A percentile compares a stretch with the other conserved stretches of the same genome.
These are phyloP conservation scores for Fragilariopsis cylindrus DNA, from an alignment of 108 stramenopile genomes.

Conservation along the genomic window DNA sequence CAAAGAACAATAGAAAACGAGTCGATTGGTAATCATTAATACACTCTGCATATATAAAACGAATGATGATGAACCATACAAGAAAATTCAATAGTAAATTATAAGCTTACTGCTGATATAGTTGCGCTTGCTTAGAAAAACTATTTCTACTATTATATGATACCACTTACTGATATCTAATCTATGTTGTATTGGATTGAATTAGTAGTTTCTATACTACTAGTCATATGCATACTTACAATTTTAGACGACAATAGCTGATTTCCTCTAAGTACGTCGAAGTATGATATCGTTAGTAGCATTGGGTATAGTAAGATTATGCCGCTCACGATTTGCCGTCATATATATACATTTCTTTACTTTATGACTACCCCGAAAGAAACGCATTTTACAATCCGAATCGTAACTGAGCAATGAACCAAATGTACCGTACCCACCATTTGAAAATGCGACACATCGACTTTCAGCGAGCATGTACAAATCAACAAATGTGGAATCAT, in stretches of 20 bases:
- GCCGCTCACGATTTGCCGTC: background rate
- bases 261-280: too few species aligned
- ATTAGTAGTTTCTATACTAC: too few species aligned
- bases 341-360: conserved; percentile 23
- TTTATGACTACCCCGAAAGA: conserved; percentile 17
- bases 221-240: too few species aligned
- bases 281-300: background rate
- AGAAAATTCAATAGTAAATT: too few species aligned
- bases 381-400: conserved; percentile 26
- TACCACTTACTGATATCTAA: too few species aligned
- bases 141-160: too few species aligned
- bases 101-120: too few species aligned
- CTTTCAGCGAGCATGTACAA: conserved; percentile 37
- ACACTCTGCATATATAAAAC: background rate
- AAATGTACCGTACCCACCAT: conserved; percentile 43
- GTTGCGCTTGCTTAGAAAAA: too few species aligned
- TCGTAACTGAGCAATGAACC: conserved; percentile 35
- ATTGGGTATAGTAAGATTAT: background rate
- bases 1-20: conserved; percentile 26
- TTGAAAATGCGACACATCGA: conserved; percentile 34
- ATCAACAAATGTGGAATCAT: conserved; percentile 43
- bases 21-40: conserved; percentile 18
- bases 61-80: too few species aligned
- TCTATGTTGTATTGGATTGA: too few species aligned
- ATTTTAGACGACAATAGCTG: too few species aligned